A percentile compares a stretch with the other conserved stretches of the same genome.
Conservation (phyloP, 1,284 basidiomycete species). For the Fomitopsis schrenkii region DNA sequence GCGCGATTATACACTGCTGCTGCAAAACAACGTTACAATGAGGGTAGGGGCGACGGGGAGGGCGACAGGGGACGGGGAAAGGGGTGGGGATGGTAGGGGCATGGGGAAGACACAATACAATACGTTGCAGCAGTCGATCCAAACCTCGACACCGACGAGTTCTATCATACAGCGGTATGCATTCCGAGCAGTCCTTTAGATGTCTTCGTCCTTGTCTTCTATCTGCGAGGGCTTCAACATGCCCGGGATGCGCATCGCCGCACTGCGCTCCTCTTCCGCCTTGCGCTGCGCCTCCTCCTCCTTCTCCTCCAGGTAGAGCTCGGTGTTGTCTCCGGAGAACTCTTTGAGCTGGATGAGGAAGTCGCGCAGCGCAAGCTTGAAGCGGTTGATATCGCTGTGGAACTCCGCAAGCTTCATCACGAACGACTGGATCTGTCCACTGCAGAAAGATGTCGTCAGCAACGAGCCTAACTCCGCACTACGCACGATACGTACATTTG, state of each 20-base stretch:
- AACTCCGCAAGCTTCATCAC: slow-evolving; percentile 82
- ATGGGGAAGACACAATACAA: slow-evolving; percentile 8
- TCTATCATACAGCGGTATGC: slow-evolving; percentile 20
- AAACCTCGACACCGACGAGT: slow-evolving; percentile 4
- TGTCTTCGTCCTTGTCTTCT: slow-evolving; percentile 88
- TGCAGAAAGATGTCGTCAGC: slow-evolving; percentile 21
- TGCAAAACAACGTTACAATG: slow-evolving; percentile 9
- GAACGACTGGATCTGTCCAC: slow-evolving; percentile 75
- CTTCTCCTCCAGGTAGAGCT: slow-evolving; percentile 93
- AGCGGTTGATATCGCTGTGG: slow-evolving; percentile 86
- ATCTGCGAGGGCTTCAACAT: slow-evolving; percentile 96
- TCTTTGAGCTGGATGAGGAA: slow-evolving; percentile 93
- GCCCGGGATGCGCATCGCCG: slow-evolving; percentile 94
- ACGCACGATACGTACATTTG: slow-evolving; percentile 55
- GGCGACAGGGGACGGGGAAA: slow-evolving; percentile 5
- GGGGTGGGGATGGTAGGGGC: slow-evolving; percentile 5
- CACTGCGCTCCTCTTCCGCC: slow-evolving; percentile 79
- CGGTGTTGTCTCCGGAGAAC: slow-evolving; percentile 83
- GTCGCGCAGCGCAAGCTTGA: slow-evolving; percentile 93
- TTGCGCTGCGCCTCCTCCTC: slow-evolving; percentile 76
- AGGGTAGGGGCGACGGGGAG: slow-evolving; percentile 5
- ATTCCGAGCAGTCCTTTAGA: slow-evolving; percentile 34
- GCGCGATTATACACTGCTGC: slow-evolving; percentile 25
- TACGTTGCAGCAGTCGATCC: slow-evolving; percentile 3
- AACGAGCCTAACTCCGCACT: not conserved